These are phyloP conservation scores for Russula earlei DNA, from an alignment of 768 basidiomycete genomes.

Conservation along the genomic window DNA sequence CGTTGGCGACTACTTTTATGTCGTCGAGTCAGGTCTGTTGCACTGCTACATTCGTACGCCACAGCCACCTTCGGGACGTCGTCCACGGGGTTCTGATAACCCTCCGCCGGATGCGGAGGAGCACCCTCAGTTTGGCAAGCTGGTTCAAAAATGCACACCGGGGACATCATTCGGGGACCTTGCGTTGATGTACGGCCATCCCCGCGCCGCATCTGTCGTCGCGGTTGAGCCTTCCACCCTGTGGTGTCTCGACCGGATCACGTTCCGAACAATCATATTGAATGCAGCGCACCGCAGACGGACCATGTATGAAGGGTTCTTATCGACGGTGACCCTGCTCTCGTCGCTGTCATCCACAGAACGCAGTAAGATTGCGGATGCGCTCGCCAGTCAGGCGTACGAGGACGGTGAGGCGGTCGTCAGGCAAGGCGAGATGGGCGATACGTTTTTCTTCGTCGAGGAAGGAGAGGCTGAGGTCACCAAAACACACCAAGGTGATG, in stretches of 20 bases:
- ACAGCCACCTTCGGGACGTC: constrained; percentile 35
- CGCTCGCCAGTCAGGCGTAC: constrained; percentile 75
- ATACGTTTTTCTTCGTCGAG: constrained; percentile 97
- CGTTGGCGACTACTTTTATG: constrained; percentile 95
- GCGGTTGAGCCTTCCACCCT: constrained; percentile 74
- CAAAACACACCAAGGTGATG: constrained; percentile 54
- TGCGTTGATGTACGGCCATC: constrained; percentile 96
- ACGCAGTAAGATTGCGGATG: constrained; percentile 95
- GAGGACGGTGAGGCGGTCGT: constrained; percentile 83
- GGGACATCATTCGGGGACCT: constrained; percentile 92
- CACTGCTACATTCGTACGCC: constrained; percentile 74
- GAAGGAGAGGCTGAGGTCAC: constrained; percentile 85
- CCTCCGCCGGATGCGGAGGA: constrained; percentile 31
- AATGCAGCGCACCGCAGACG: constrained; percentile 85
- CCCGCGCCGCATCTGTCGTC: constrained; percentile 88
- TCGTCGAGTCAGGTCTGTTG: constrained; percentile 83
- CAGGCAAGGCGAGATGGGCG: constrained; percentile 87
- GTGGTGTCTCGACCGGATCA: constrained; percentile 95
- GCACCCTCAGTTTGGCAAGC: constrained; percentile 64
- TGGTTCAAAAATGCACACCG: constrained; percentile 76
- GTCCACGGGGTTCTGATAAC: constrained; percentile 43
- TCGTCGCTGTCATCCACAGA: constrained; percentile 80
- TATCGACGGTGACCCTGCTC: constrained; percentile 82
- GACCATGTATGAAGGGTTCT: constrained; percentile 94
- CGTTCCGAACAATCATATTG: constrained; percentile 95